Percentiles rank a stretch among this genome's conserved stretches.
These are phyloP conservation scores for Botryotinia narcissicola DNA, from an alignment of 2,329 filamentous ascomycete genomes.

Conservation along the genomic window DNA sequence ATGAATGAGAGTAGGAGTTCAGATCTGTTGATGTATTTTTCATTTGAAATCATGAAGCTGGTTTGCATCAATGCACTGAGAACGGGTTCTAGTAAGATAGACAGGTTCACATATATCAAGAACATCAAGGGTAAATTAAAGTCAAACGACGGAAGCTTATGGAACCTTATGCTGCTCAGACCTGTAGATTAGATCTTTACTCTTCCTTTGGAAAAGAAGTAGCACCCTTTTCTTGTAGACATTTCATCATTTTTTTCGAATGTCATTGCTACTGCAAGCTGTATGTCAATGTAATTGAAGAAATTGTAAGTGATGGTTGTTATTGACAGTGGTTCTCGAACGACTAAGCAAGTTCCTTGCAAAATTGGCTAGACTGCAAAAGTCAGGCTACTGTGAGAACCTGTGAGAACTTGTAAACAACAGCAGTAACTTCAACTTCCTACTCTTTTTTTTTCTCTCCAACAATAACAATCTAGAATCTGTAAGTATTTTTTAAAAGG, in stretches of 20 bases:
- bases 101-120: background rate
- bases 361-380: background rate
- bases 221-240: background rate
- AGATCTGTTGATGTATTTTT: background rate
- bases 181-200: background rate
- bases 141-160: background rate
- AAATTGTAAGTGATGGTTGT: background rate
- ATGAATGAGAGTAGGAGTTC: background rate
- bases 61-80: background rate
- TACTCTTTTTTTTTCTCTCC: no score
- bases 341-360: background rate
- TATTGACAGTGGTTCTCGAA: background rate
- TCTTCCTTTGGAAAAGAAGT: no score
- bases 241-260: background rate
- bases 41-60: background rate
- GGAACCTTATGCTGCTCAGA: background rate
- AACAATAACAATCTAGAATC: background rate
- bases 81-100: rapidly evolving
- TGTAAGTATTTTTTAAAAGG: background rate
- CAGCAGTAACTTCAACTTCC: background rate
- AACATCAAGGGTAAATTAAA: background rate
- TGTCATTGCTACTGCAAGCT: background rate
- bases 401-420: background rate
- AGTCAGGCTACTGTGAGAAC: background rate
- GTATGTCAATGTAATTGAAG: background rate